Percentiles rank a stretch among this genome's conserved stretches.
phyloP scores from a whole-genome alignment of 2,329 filamentous ascomycete species.

The Colletotrichum sp. region DNA sequence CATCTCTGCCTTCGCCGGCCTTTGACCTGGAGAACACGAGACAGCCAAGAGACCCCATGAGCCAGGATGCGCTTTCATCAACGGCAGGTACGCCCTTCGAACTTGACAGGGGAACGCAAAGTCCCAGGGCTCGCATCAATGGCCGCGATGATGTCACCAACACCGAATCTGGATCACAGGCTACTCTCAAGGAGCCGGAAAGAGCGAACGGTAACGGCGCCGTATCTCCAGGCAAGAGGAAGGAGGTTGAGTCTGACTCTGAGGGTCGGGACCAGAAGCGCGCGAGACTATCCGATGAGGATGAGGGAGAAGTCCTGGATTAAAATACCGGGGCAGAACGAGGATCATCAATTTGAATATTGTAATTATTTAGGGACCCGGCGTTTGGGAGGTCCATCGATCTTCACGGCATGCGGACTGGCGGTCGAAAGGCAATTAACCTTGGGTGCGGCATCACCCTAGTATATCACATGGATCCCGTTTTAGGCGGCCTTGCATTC shows the following conservation, averaged over 20 bases:
- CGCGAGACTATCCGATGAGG: constrained; percentile 48
- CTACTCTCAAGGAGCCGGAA: constrained; percentile 28
- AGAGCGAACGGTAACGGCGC: constrained; percentile 31
- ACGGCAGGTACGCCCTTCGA: constrained; percentile 54
- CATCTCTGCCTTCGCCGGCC: constrained; percentile 56
- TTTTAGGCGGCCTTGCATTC: background rate
- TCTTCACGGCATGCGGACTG: background rate
- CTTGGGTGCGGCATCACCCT: background rate
- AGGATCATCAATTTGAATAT: background rate
- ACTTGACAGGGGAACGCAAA: constrained; percentile 53
- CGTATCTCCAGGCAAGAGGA: constrained; percentile 47
- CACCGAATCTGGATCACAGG: constrained; percentile 39
- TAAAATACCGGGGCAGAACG: background rate
- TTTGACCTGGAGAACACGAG: constrained; percentile 63
- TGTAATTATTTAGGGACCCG: constrained; percentile 6
- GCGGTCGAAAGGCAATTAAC: background rate
- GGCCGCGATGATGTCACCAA: constrained; percentile 39
- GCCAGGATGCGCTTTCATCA: constrained; percentile 52
- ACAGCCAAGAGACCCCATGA: constrained; percentile 49
- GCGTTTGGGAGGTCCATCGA: constrained; percentile 4
- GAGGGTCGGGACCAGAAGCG: constrained; percentile 47
- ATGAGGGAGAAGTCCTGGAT: constrained; percentile 49
- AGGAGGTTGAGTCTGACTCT: constrained; percentile 40
- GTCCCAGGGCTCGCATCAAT: constrained; percentile 46
- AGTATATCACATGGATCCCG: background rate